phyloP scores from a whole-genome alignment of 2,329 filamentous ascomycete species.

The Ustulina deusta region DNA sequence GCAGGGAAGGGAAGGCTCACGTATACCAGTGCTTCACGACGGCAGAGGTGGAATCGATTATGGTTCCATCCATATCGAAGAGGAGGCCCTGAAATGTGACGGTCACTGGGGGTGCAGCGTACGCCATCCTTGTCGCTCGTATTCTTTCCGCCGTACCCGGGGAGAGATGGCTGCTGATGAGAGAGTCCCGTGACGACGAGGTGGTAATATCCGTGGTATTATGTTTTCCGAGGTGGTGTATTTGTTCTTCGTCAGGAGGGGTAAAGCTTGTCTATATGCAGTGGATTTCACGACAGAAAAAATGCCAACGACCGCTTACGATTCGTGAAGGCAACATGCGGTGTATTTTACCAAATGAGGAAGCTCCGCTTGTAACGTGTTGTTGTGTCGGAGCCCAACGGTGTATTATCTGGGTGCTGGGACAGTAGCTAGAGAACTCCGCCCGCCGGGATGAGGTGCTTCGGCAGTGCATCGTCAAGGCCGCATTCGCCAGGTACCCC shows the following conservation, averaged over 20 bases:
- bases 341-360: conserved; percentile 32
- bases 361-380: conserved; percentile 32
- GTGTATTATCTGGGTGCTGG: too few species aligned
- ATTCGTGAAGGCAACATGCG: conserved; percentile 15
- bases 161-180: not conserved
- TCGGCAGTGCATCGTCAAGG: not conserved
- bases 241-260: not conserved
- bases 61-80: conserved; percentile 85
- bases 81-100: conserved; percentile 68
- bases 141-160: conserved; percentile 4
- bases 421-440: not conserved
- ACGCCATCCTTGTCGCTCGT: conserved; percentile 48
- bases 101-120: conserved; percentile 58
- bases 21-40: conserved; percentile 82
- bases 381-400: too few species aligned
- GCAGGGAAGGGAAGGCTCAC: conserved; percentile 56
- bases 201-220: not conserved
- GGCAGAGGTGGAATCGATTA: conserved; percentile 83
- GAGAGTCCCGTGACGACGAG: not conserved
- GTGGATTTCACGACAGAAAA: not conserved
- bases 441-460: not conserved
- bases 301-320: not conserved
- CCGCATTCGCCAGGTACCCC: not conserved
- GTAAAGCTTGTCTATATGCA: not conserved
- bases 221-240: not conserved